Conservation (phyloP, 2,329 filamentous ascomycete genomes). For the Camillea tinctor region DNA sequence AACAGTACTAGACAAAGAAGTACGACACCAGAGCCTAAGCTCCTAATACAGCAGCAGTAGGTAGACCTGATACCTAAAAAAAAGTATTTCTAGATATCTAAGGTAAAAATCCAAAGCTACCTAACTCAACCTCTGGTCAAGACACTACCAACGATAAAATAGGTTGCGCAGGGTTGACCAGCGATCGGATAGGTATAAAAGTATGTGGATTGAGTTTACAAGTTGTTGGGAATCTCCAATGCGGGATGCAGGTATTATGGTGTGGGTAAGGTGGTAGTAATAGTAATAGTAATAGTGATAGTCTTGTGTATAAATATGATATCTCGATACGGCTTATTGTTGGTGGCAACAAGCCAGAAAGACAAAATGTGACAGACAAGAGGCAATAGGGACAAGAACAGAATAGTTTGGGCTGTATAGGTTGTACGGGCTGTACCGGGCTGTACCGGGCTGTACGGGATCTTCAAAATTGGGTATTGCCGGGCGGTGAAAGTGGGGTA, state of each 20-base stretch:
- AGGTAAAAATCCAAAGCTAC: too few species aligned
- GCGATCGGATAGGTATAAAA: too few species aligned
- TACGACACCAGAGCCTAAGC: too few species aligned
- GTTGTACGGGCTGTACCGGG: too few species aligned
- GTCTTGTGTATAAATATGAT: neutral
- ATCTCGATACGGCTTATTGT: neutral
- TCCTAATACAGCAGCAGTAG: neutral
- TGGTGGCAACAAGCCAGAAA: neutral
- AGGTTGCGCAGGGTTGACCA: neutral
- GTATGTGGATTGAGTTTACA: too few species aligned
- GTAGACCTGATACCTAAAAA: neutral
- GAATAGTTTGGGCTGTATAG: constrained; percentile 4
- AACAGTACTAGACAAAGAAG: neutral
- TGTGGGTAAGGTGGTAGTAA: neutral
- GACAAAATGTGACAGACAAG: neutral
- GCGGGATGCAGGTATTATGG: neutral
- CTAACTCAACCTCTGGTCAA: neutral
- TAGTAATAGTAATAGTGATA: too few species aligned
- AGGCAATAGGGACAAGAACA: neutral
- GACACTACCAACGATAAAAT: neutral
- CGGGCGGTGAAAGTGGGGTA: constrained; percentile 32
- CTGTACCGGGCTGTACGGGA: too few species aligned
- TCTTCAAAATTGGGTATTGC: constrained; percentile 18
- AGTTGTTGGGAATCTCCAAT: neutral
- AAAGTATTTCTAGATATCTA: neutral